These are phyloP conservation scores for Achaetomiella virescens DNA, from an alignment of 495 filamentous ascomycete species.

Conservation along the genomic window DNA sequence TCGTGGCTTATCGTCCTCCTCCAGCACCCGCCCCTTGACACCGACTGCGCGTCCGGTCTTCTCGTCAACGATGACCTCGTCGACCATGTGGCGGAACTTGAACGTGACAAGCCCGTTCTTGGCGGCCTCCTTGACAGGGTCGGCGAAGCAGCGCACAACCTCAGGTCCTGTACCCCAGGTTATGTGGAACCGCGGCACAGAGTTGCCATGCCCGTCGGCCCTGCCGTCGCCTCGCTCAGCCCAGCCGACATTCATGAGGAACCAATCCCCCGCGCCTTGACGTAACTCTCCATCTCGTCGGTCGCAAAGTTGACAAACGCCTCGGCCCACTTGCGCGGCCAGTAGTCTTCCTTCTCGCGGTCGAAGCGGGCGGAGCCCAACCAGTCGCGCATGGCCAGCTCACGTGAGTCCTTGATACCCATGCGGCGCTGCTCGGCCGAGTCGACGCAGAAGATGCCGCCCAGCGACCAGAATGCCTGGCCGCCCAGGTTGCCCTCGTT, in stretches of 20 bases:
- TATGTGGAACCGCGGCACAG: constrained; percentile 46
- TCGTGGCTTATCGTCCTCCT: constrained; percentile 34
- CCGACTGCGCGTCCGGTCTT: constrained; percentile 39
- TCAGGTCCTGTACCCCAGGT: constrained; percentile 50
- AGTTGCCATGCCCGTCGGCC: constrained; percentile 47
- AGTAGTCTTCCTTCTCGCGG: constrained; percentile 41
- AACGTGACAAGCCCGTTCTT: constrained; percentile 44
- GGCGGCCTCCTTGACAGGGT: constrained; percentile 41
- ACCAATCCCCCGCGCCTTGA: constrained; percentile 39
- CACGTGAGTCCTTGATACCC: constrained; percentile 44
- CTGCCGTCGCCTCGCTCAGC: constrained; percentile 46
- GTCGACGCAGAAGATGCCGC: constrained; percentile 47
- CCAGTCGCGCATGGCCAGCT: constrained; percentile 48
- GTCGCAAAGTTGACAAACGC: constrained; percentile 49
- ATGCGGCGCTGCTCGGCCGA: constrained; percentile 43
- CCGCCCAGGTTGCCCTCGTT: constrained; percentile 41
- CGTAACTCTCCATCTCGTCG: constrained; percentile 44
- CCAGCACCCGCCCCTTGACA: constrained; percentile 41
- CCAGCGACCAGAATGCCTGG: constrained; percentile 51
- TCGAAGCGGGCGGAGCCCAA: constrained; percentile 44
- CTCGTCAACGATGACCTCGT: constrained; percentile 43
- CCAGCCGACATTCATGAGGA: constrained; percentile 43
- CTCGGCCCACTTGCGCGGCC: constrained; percentile 47
- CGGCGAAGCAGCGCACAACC: constrained; percentile 43
- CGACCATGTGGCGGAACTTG: constrained; percentile 43